phyloP scores from a whole-genome alignment of 1,284 basidiomycete genomes.

The Pascua guehoae region DNA sequence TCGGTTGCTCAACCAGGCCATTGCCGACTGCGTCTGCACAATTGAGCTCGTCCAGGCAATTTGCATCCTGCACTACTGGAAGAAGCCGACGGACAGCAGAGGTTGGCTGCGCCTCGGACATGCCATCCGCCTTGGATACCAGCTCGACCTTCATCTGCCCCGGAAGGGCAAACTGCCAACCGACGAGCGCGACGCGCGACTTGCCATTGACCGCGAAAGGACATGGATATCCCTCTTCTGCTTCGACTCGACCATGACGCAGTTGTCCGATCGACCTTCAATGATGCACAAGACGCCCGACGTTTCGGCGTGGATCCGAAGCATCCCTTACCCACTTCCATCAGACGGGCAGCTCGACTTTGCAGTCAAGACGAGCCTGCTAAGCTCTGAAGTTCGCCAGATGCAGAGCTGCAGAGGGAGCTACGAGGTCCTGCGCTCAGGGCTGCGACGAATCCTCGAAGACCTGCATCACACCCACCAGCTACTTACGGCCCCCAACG shows the following conservation, averaged over 20 bases:
- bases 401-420: conserved; percentile 17
- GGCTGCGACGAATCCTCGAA: conserved; percentile 17
- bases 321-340: conserved; percentile 17
- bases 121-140: conserved; percentile 31
- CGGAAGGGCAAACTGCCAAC: conserved; percentile 18
- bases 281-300: conserved; percentile 21
- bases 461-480: conserved; percentile 20
- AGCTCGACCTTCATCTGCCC: conserved; percentile 26
- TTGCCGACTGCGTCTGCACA: conserved; percentile 13
- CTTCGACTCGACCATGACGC: conserved; percentile 21
- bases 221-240: conserved; percentile 26
- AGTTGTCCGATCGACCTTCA: conserved; percentile 21
- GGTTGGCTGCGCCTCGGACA: conserved; percentile 28
- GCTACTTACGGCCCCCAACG: conserved; percentile 4
- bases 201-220: conserved; percentile 22
- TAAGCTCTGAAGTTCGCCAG: conserved; percentile 17
- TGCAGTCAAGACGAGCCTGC: conserved; percentile 20
- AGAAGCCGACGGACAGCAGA: conserved; percentile 17
- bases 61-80: conserved; percentile 24
- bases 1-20: conserved; percentile 12
- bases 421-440: conserved; percentile 20
- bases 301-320: conserved; percentile 12
- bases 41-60: conserved; percentile 25
- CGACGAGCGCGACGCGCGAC: conserved; percentile 22
- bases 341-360: conserved; percentile 25